Percentiles rank a stretch among this genome's conserved stretches.
These are phyloP conservation scores for Achlya hypogyna DNA, from an alignment of 352 stramenopile genomes.

Conservation along the genomic window DNA sequence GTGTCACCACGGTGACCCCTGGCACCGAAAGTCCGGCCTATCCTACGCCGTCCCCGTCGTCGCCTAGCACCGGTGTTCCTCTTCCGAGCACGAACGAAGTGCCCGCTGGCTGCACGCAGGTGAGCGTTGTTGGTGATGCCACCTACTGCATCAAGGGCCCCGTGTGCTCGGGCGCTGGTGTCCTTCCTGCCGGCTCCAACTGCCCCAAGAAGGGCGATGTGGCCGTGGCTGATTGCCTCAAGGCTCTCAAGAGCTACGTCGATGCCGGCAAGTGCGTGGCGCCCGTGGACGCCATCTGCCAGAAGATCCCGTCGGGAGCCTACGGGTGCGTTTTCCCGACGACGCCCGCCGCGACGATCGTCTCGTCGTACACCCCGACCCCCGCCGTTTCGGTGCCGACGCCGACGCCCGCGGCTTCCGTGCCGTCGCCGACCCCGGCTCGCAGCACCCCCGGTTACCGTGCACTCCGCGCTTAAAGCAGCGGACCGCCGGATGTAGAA, in stretches of 20 bases:
- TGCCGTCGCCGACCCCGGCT: neutral
- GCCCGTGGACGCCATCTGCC: slow-evolving; percentile 33
- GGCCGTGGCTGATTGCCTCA: slow-evolving; percentile 29
- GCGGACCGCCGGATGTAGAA: neutral
- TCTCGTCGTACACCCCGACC: neutral
- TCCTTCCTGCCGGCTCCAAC: slow-evolving; percentile 9
- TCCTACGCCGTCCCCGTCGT: neutral
- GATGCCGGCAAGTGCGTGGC: slow-evolving; percentile 26
- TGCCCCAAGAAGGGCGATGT: slow-evolving; percentile 33
- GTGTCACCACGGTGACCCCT: neutral
- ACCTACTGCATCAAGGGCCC: slow-evolving; percentile 39
- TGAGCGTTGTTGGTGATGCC: slow-evolving; percentile 33
- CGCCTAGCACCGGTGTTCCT: neutral
- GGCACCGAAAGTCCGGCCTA: neutral
- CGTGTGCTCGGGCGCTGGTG: slow-evolving; percentile 26
- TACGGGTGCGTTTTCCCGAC: slow-evolving; percentile 34
- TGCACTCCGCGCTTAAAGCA: neutral
- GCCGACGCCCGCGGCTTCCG: neutral
- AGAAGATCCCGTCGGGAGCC: slow-evolving; percentile 19
- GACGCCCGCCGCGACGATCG: neutral
- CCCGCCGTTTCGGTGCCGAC: neutral
- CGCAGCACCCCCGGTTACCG: neutral
- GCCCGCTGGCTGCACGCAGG: slow-evolving; percentile 22
- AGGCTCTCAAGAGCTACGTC: slow-evolving; percentile 24
- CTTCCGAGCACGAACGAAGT: neutral